phyloP scores from a whole-genome alignment of 306 rosid species.

The Dalbergia cochinchinensis region DNA sequence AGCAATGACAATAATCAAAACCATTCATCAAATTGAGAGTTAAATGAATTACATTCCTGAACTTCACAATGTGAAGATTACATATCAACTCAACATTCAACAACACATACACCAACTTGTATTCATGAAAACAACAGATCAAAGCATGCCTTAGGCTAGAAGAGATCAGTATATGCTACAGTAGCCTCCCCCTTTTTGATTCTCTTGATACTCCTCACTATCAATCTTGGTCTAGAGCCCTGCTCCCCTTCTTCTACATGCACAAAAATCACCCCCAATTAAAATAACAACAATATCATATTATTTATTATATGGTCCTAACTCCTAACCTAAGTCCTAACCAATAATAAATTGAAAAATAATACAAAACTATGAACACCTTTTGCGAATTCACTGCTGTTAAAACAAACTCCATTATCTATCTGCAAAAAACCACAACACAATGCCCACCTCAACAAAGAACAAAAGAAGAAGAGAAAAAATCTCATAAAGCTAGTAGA shows the following conservation, averaged over 20 bases:
- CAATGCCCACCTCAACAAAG: background rate
- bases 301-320: background rate
- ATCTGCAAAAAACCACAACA: constrained; percentile 58
- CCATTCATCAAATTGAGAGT: too few species aligned
- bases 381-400: constrained; percentile 48
- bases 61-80: constrained; percentile 3
- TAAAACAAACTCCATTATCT: constrained; percentile 45
- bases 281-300: background rate
- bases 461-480: background rate
- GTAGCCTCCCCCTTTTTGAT: constrained; percentile 74
- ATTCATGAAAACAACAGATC: background rate
- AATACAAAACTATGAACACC: constrained; percentile 49
- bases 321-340: background rate
- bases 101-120: background rate
- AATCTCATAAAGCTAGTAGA: background rate
- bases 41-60: background rate
- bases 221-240: constrained; percentile 69
- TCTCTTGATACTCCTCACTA: constrained; percentile 78
- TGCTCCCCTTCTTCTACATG: constrained; percentile 36
- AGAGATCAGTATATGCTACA: constrained; percentile 75
- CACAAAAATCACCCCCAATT: background rate
- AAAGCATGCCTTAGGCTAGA: constrained; percentile 76
- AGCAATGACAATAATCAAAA: background rate
- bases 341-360: background rate
- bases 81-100: background rate